A percentile compares a stretch with the other conserved stretches of the same genome.
These are phyloP conservation scores for Salvia rosmarinus DNA, from an alignment of 257 asterid genomes.

Conservation along the genomic window DNA sequence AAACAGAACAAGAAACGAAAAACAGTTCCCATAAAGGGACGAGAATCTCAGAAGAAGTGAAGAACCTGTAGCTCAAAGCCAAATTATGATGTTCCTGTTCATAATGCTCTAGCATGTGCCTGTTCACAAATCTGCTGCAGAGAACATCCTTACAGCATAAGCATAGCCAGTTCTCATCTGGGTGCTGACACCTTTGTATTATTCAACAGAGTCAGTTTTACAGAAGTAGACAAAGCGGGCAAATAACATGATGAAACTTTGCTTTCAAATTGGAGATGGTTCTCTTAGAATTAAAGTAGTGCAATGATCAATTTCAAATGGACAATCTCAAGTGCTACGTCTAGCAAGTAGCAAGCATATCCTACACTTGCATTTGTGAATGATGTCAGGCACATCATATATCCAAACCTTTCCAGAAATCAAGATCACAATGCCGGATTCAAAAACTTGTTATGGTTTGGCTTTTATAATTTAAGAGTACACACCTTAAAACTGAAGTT, in stretches of 20 bases:
- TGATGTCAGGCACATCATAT: not conserved
- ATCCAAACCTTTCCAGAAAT: not conserved
- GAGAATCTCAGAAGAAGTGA: conserved; percentile 14
- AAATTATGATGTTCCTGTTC: conserved; percentile 52
- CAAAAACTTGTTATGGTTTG: not conserved
- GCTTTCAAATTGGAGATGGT: not conserved
- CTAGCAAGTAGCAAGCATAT: not conserved
- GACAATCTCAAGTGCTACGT: not conserved
- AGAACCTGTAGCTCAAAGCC: conserved; percentile 79
- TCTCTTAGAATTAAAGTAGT: not conserved
- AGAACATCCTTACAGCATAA: conserved; percentile 81
- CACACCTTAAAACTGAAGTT: not conserved
- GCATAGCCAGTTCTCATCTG: conserved; percentile 84
- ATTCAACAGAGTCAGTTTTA: not conserved
- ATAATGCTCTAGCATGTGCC: conserved; percentile 89
- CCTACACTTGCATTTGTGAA: not conserved
- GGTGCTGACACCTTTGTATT: conserved; percentile 67
- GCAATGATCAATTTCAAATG: not conserved
- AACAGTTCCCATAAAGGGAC: not conserved
- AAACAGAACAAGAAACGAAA: not conserved
- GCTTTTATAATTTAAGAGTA: not conserved
- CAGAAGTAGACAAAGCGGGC: not conserved
- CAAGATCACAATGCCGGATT: not conserved
- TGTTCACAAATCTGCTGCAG: conserved; percentile 91
- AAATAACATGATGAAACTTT: not conserved